phyloP scores from a whole-genome alignment of 495 filamentous ascomycete genomes.

The Aspergillus haitiensis region DNA sequence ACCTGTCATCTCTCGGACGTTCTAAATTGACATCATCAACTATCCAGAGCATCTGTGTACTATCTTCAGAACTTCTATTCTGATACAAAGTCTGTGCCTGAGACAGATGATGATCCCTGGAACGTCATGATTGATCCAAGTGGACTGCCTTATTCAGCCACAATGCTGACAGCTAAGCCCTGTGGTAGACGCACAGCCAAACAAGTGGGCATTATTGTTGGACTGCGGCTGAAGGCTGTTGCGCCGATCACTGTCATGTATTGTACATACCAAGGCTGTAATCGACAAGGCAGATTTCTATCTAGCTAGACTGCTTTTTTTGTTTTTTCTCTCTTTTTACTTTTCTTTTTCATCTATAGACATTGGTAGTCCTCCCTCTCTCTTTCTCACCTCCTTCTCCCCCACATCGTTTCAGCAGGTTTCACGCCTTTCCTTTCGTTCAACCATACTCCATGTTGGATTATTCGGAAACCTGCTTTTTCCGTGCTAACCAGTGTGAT shows the following conservation, averaged over 20 bases:
- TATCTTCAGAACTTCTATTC: not conserved
- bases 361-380: not conserved
- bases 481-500: constrained; percentile 82
- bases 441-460: not conserved
- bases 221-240: constrained; percentile 26
- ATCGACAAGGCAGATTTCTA: constrained; percentile 19
- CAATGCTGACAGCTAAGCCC: constrained; percentile 20
- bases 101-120: constrained; percentile 10
- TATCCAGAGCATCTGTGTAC: not conserved
- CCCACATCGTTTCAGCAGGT: too few relatives aligned
- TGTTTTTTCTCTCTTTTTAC: not conserved
- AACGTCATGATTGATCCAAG: constrained; percentile 12
- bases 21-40: not conserved
- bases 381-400: not conserved
- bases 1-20: too few relatives aligned
- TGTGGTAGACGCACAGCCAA: constrained; percentile 6
- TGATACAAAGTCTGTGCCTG: constrained; percentile 19
- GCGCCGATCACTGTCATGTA: constrained; percentile 15
- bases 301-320: not conserved
- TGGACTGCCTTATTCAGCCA: constrained; percentile 18
- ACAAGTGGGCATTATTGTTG: constrained; percentile 18
- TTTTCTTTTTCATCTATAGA: too few relatives aligned
- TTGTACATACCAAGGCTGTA: constrained; percentile 5
- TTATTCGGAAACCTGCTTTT: constrained; percentile 33
- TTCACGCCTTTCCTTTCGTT: too few relatives aligned